phyloP scores from a whole-genome alignment of 495 filamentous ascomycete species.

The Penicillium bovifimosum region DNA sequence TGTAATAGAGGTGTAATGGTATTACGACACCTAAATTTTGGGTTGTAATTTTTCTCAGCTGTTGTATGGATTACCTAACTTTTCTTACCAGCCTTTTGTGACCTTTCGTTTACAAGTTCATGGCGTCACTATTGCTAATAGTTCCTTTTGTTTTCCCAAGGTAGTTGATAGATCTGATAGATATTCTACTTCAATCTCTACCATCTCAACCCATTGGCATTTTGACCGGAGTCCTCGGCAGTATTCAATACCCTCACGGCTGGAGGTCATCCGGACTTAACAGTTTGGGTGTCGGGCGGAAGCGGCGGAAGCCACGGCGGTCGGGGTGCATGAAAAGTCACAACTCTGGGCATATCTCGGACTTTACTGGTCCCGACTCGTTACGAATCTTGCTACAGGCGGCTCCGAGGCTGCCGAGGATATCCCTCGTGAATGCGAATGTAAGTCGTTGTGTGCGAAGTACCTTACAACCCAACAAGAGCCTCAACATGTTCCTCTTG shows the following conservation, averaged over 20 bases:
- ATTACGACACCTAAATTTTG: constrained; percentile 10
- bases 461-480: too few relatives aligned
- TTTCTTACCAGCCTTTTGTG: not conserved
- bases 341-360: constrained; percentile 12
- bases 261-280: constrained; percentile 9
- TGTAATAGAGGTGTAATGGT: not conserved
- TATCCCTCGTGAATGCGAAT: not conserved
- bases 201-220: not conserved
- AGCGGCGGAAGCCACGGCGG: constrained; percentile 29
- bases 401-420: constrained; percentile 1
- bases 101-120: not conserved
- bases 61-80: not conserved
- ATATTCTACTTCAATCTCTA: not conserved
- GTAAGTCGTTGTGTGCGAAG: too few relatives aligned
- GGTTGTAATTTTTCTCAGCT: not conserved
- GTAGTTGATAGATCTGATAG: not conserved
- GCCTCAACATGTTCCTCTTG: too few relatives aligned
- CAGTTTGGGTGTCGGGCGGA: constrained; percentile 23
- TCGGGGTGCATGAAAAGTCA: constrained; percentile 26
- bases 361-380: constrained; percentile 12
- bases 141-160: not conserved
- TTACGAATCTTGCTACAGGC: not conserved
- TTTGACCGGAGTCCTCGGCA: not conserved
- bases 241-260: not conserved
- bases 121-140: constrained; percentile 20